These are phyloP conservation scores for Paramecium sexaurelia DNA, from an alignment of 73 alveolate species.

Conservation along the genomic window DNA sequence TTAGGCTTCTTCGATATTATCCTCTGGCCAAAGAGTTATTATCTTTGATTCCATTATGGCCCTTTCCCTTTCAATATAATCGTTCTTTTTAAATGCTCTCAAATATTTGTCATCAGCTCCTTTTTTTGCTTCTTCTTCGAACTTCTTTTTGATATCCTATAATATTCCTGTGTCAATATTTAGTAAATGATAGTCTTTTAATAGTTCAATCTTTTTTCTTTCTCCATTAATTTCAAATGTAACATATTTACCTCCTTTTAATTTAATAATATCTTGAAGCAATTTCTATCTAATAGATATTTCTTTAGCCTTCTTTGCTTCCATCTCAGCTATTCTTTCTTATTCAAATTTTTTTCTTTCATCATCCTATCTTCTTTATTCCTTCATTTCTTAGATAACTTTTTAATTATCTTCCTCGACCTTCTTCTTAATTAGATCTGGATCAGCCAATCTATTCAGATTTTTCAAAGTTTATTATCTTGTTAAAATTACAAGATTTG, in stretches of 20 bases:
- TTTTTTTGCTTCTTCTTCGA: constrained; percentile 56
- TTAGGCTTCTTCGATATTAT: constrained; percentile 3
- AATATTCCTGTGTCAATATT: constrained; percentile 18
- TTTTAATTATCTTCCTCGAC: not conserved
- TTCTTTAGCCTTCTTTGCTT: constrained; percentile 46
- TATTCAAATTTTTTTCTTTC: not conserved
- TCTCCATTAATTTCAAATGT: constrained; percentile 59
- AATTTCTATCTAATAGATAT: constrained; percentile 3
- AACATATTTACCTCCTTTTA: constrained; percentile 45
- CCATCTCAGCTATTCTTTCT: constrained; percentile 48
- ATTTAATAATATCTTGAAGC: constrained; percentile 8
- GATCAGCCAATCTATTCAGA: constrained; percentile 37
- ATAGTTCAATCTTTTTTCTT: constrained; percentile 35
- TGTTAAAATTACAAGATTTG: not conserved
- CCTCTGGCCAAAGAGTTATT: not conserved
- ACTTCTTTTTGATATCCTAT: constrained; percentile 41
- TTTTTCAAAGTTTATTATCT: constrained; percentile 26
- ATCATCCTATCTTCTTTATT: constrained; percentile 12
- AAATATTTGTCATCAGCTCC: constrained; percentile 57
- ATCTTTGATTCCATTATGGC: not conserved
- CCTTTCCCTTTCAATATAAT: constrained; percentile 58
- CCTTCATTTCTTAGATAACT: not conserved
- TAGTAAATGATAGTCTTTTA: constrained; percentile 19
- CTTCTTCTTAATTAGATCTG: constrained; percentile 5
- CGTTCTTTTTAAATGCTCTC: not conserved